Percentiles rank a stretch among this genome's conserved stretches.
These are phyloP conservation scores for Volvox carteri DNA, from an alignment of 163 green algal genomes.

Conservation along the genomic window DNA sequence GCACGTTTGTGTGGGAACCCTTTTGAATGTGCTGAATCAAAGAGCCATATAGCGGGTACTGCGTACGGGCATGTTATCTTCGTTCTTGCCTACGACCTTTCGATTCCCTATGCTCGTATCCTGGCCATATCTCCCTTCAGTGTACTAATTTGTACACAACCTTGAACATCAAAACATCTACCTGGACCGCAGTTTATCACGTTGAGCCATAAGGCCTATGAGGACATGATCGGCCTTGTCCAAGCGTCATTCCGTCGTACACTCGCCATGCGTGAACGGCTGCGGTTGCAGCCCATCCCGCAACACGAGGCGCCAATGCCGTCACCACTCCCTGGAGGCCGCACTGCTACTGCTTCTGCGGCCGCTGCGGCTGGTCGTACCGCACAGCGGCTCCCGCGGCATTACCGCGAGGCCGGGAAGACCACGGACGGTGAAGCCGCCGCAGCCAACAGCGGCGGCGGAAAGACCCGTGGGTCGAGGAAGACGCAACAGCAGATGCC, in stretches of 20 bases:
- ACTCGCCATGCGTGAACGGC: conserved; percentile 55
- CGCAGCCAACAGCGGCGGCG: not conserved
- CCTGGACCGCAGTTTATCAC: conserved; percentile 64
- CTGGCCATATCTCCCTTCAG: too few species aligned
- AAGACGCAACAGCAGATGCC: not conserved
- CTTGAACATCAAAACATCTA: too few species aligned
- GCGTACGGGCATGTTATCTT: too few species aligned
- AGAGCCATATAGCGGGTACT: too few species aligned
- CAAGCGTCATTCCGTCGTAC: conserved; percentile 62
- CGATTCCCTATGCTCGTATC: too few species aligned
- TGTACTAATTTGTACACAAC: too few species aligned
- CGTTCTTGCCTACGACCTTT: too few species aligned
- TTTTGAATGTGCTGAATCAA: too few species aligned
- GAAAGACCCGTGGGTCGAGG: not conserved
- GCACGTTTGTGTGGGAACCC: too few species aligned
- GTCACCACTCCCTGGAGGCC: not conserved
- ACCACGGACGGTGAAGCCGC: not conserved
- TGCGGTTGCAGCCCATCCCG: conserved; percentile 54
- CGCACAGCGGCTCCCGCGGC: conserved; percentile 55
- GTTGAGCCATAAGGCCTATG: conserved; percentile 70
- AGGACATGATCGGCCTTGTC: conserved; percentile 56
- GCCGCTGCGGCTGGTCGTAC: not conserved
- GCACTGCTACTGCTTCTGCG: too few species aligned
- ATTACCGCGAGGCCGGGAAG: conserved; percentile 20
- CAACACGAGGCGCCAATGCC: not conserved